phyloP scores from a whole-genome alignment of 2,329 filamentous ascomycete genomes.

The Alternaria ventricosa region DNA sequence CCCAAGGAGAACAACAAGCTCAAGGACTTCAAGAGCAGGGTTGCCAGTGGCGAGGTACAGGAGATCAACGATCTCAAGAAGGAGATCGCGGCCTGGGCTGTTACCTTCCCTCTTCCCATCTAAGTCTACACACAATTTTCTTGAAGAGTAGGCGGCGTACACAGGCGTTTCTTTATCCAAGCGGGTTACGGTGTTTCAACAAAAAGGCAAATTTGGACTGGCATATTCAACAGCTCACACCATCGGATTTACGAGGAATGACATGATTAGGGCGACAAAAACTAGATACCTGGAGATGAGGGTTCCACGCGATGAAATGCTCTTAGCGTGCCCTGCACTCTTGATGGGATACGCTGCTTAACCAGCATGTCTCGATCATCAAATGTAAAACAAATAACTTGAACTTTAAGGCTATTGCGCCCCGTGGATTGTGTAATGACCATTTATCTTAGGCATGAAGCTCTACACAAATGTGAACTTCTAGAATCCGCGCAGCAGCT shows the following conservation, averaged over 20 bases:
- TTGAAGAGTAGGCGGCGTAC: slow-evolving; percentile 18
- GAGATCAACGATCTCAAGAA: slow-evolving; percentile 86
- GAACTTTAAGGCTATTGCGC: neutral
- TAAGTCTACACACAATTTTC: slow-evolving; percentile 38
- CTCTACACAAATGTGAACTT: neutral
- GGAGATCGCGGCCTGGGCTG: slow-evolving; percentile 88
- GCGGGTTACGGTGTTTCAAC: slow-evolving; percentile 27
- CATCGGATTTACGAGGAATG: slow-evolving; percentile 9
- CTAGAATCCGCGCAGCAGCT: neutral
- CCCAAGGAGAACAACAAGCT: slow-evolving; percentile 99
- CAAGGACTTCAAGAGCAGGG: slow-evolving; percentile 98
- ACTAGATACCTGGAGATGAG: neutral
- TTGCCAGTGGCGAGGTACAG: slow-evolving; percentile 75
- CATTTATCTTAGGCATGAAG: neutral
- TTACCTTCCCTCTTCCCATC: slow-evolving; percentile 89
- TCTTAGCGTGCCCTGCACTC: neutral
- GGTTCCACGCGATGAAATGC: neutral
- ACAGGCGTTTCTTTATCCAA: slow-evolving; percentile 17
- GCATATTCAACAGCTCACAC: slow-evolving; percentile 36
- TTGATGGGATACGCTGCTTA: neutral
- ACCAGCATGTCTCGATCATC: neutral
- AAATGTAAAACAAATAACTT: neutral
- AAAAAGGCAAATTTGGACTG: slow-evolving; percentile 26
- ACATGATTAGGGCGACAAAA: slow-evolving; percentile 1
- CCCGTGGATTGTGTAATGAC: neutral